Evolutionary conservation across 805 yeast genomes (phyloP), one percentile per base, ranked within the genome.

Genomic region (Torulaspora gathmanii): DNA sequence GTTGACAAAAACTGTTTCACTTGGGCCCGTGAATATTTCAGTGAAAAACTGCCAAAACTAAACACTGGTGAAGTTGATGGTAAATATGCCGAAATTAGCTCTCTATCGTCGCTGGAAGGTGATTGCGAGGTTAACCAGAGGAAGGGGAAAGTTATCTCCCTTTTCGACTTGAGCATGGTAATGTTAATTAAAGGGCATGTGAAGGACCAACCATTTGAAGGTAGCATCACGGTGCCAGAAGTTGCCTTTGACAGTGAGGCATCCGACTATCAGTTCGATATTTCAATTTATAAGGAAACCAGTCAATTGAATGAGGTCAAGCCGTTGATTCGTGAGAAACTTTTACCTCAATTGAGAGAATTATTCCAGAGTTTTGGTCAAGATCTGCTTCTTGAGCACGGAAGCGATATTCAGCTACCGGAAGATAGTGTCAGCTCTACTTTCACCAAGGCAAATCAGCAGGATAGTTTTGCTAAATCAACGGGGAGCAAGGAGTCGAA

Each of bases 111-210:
- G 2, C 54, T 91, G 16, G 95, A 86, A 57, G 99, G 99, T 43
- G 99, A 93, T 58, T 95, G 90, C 53, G 99, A 90, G 62, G 98
- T 93, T 25, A 84, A 88, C 55, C 99, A 93, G 70, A 80, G 99
- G 57, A 93, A 93, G 67, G 99, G 99, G 12, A 90, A 91, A 65
- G 95, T 91, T 20, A 90, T 93, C 56, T 85, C 95, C 4, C 69
- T 93, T 47, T 93, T 88, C 65, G 99, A 93, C 58, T 70, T 93
- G 61, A 76, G 80, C 50, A 49, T 90, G 39, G 80, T 76, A 2
- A 62, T 90, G 46, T 72, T 71, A n/a, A 78, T 81, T 56, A 64
- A 60, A 6, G 88, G 90, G 5, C 55, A 57, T 9, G 67, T 65
- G 23, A 63, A 56, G 5, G 69, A 64, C 8, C 70, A 61, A 9